Base-by-base conservation (phyloP, 208 protist species). In the Trichomonas gallinae region DNA sequence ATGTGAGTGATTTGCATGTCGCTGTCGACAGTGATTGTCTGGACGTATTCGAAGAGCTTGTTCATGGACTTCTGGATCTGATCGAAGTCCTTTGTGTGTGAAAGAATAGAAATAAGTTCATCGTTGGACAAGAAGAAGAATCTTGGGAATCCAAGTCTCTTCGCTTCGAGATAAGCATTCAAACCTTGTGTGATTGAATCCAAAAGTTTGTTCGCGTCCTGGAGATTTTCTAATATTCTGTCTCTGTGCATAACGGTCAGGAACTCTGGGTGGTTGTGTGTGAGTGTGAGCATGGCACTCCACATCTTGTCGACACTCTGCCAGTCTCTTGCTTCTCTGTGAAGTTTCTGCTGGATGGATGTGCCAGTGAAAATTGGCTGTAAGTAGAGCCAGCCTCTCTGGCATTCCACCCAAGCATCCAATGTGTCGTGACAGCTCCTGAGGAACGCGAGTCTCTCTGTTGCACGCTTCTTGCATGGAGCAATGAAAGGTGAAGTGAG, bases 311-410 rank as follows among this genome's bases (percentile, higher is more conserved):
- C 97, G 51, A 98, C 87, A 21, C 96, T 89, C 36, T 49, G 38
- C 96, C 98, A 98, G 38, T 97, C 89, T 42, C 98, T 97, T 97
- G 98, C 99, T 97, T 99, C 99, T 46, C 98, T 98, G 0, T 99
- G 99, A 83, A 99, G 97, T 97, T 99, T 98, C 87, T 98, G 97
- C 96, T 99, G 98, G 96, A 99, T 99, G 96, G 99, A 98, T 83
- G 99, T 98, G 23, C 98, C 99, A 13, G 98, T 98, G 97, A 99
- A 99, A 97, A 99, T 99, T 97, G 99, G 99, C 97, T 99, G 98
- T 34, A 99, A 97, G 97, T 99, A 99, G 98, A 99, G 98, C 99
- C 99, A 99, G 96, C 98, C 98, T 58, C 98, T 98, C 97, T 99
- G 99, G 88, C 96, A 87, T 96, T 96, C 63, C 38, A 98, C 17